Evolutionary conservation across 495 filamentous ascomycete genomes (phyloP).

Genomic region (Penicillium manginii): DNA sequence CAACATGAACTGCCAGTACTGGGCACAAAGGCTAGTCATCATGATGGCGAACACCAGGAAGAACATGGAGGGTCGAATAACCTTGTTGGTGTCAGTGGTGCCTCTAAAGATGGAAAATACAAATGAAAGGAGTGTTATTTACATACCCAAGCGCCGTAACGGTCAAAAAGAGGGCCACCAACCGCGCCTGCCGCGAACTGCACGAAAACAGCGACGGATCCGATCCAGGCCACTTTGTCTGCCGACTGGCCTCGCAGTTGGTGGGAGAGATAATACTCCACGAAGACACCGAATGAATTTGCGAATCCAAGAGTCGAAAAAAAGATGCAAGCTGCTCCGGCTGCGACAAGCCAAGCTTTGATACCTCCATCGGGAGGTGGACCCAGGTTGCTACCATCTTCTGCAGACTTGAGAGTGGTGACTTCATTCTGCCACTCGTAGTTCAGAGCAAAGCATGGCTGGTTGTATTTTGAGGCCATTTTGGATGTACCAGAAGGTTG

Average conservation of each 20-base stretch:
- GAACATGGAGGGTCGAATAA: constrained; percentile 43
- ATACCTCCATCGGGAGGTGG: constrained; percentile 33
- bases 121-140: too few relatives aligned
- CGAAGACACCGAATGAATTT: constrained; percentile 60
- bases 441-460: background rate
- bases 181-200: constrained; percentile 50
- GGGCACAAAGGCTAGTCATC: constrained; percentile 37
- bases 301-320: constrained; percentile 50
- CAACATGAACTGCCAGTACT: constrained; percentile 35
- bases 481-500: background rate
- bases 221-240: constrained; percentile 61
- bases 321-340: constrained; percentile 30
- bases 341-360: constrained; percentile 37
- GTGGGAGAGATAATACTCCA: constrained; percentile 55
- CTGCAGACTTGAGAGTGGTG: background rate
- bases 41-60: constrained; percentile 41
- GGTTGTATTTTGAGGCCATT: too few relatives aligned
- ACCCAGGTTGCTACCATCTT: constrained; percentile 1
- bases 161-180: constrained; percentile 2
- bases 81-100: constrained; percentile 17
- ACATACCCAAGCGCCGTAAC: constrained; percentile 13
- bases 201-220: constrained; percentile 53
- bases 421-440: background rate
- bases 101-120: background rate
- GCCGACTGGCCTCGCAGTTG: constrained; percentile 46